A percentile compares a stretch with the other conserved stretches of the same genome.
These are phyloP conservation scores for Artemisia argyi DNA, from an alignment of 129 eudicot genomes.

Conservation along the genomic window DNA sequence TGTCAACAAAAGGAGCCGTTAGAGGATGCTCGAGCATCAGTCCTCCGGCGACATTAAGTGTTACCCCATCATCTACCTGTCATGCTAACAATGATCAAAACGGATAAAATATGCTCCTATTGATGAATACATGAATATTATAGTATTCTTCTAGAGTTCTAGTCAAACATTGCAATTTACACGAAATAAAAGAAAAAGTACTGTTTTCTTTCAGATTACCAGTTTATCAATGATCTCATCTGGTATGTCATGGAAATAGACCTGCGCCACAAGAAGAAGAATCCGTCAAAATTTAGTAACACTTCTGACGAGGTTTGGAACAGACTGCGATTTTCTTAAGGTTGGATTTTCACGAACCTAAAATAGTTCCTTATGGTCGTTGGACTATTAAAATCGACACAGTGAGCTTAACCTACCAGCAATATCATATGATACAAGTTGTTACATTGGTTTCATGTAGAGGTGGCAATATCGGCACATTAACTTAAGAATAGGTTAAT, in stretches of 20 bases:
- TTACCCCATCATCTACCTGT: slow-evolving; percentile 78
- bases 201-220: slow-evolving; percentile 45
- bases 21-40: slow-evolving; percentile 95
- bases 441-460: background rate
- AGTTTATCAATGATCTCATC: slow-evolving; percentile 72
- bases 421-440: background rate
- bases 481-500: background rate
- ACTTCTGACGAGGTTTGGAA: background rate
- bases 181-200: background rate
- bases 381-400: background rate
- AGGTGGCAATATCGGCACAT: background rate
- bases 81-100: slow-evolving; percentile 12
- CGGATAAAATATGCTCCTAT: slow-evolving; percentile 18
- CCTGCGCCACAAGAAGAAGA: slow-evolving; percentile 51
- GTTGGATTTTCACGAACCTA: background rate
- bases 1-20: slow-evolving; percentile 70
- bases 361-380: background rate
- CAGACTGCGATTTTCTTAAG: background rate
- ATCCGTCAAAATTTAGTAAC: background rate
- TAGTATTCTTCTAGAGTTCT: background rate
- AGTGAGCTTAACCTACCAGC: background rate
- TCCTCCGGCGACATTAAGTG: slow-evolving; percentile 89
- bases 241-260: slow-evolving; percentile 87
- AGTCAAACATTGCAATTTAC: background rate
- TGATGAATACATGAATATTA: background rate